phyloP scores from a whole-genome alignment of 352 stramenopile genomes.

The Blastocystis hominis region DNA sequence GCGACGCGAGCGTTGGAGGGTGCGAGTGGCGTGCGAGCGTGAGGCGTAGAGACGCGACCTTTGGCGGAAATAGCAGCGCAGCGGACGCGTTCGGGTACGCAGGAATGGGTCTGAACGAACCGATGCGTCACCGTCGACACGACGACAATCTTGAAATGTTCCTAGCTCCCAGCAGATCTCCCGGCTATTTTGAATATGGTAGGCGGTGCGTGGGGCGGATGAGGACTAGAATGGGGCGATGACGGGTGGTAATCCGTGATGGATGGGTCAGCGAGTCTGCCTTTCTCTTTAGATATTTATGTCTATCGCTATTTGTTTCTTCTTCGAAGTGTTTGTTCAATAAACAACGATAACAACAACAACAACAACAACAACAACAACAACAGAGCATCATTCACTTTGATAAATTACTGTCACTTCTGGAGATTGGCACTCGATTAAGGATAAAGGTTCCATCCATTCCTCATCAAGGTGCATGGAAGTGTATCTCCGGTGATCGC shows the following conservation, averaged over 20 bases:
- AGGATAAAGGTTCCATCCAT: background rate
- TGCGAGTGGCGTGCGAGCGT: no score
- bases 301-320: background rate
- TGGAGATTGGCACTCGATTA: background rate
- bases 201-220: background rate
- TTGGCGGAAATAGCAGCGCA: no score
- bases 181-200: background rate
- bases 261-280: background rate
- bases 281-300: background rate
- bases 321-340: background rate
- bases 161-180: background rate
- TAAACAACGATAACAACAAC: no score
- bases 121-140: background rate
- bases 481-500: no score
- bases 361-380: background rate
- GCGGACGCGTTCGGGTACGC: background rate
- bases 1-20: no score
- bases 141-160: conserved; percentile 56
- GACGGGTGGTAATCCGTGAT: conserved; percentile 26
- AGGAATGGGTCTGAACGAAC: background rate
- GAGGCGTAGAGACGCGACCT: no score
- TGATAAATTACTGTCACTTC: background rate
- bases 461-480: background rate
- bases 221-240: background rate
- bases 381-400: background rate